Percentiles rank a stretch among this genome's conserved stretches.
Evolutionary conservation across 2,329 filamentous ascomycete species (phyloP).

Genomic region (Trichoderma oligosporum): DNA sequence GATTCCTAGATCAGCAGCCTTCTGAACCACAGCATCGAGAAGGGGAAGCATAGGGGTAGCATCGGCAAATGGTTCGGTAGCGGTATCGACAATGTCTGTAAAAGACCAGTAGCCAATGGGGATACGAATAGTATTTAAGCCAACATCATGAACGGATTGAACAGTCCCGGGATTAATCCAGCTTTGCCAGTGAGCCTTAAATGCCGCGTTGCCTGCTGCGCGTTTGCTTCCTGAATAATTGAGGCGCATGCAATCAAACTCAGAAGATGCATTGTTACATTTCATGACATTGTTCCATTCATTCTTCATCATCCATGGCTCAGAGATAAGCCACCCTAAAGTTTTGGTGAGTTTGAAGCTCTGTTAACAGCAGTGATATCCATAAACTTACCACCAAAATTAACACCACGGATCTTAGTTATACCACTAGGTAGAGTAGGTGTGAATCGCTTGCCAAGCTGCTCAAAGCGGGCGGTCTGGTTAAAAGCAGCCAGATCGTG

Average conservation of each 20-base stretch:
- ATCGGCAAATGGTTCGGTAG: slow-evolving; percentile 47
- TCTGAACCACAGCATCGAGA: slow-evolving; percentile 32
- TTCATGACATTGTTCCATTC: slow-evolving; percentile 45
- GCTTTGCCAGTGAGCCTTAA: slow-evolving; percentile 45
- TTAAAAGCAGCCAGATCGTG: slow-evolving; percentile 34
- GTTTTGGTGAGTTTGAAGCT: not conserved
- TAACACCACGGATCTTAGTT: slow-evolving; percentile 50
- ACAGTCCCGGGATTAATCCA: slow-evolving; percentile 33
- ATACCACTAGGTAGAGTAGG: slow-evolving; percentile 25
- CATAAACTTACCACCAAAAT: slow-evolving; percentile 44
- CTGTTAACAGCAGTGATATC: no score
- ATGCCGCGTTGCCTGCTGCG: slow-evolving; percentile 42
- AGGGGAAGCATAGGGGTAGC: slow-evolving; percentile 30
- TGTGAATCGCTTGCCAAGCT: slow-evolving; percentile 33
- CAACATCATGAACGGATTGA: slow-evolving; percentile 49
- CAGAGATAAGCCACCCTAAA: slow-evolving; percentile 39
- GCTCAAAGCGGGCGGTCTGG: slow-evolving; percentile 30
- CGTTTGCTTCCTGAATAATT: slow-evolving; percentile 26
- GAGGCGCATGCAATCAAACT: slow-evolving; percentile 50
- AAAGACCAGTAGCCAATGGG: slow-evolving; percentile 54
- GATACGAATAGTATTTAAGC: slow-evolving; percentile 51
- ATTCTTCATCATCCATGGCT: slow-evolving; percentile 48
- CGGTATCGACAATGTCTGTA: slow-evolving; percentile 43
- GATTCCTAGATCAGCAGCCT: slow-evolving; percentile 32
- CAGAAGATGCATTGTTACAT: slow-evolving; percentile 41